These are phyloP conservation scores for Calonectria multiphialidica DNA, from an alignment of 2,329 filamentous ascomycete species.

Conservation along the genomic window DNA sequence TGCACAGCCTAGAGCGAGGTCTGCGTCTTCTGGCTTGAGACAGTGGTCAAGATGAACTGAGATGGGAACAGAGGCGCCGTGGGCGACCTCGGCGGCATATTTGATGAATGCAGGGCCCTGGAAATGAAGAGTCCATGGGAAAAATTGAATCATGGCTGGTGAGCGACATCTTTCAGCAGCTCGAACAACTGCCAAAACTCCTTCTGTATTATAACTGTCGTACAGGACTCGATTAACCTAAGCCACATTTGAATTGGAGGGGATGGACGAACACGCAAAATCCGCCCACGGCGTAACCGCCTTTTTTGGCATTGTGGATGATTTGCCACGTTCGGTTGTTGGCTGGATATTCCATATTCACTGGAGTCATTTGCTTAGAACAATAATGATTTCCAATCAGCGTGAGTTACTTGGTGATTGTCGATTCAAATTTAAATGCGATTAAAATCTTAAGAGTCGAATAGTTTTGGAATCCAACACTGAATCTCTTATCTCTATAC, in stretches of 20 bases:
- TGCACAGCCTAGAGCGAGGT: slow-evolving; percentile 3
- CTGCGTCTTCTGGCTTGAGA: slow-evolving; percentile 6
- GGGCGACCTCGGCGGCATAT: slow-evolving; percentile 7
- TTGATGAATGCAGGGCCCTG: slow-evolving; percentile 10
- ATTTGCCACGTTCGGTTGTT: slow-evolving; percentile 8
- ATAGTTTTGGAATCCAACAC: too few relatives aligned
- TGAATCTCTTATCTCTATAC: too few relatives aligned
- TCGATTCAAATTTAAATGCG: too few relatives aligned
- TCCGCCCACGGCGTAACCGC: slow-evolving; percentile 7
- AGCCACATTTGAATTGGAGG: background rate
- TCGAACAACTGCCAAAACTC: slow-evolving; percentile 3
- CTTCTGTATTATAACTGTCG: slow-evolving; percentile 5
- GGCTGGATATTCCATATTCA: background rate
- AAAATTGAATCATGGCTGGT: slow-evolving; percentile 13
- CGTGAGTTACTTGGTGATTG: too few relatives aligned
- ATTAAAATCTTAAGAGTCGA: too few relatives aligned
- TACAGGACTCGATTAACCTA: too few relatives aligned
- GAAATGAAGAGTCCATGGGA: slow-evolving; percentile 6
- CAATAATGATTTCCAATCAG: too few relatives aligned
- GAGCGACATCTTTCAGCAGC: slow-evolving; percentile 14
- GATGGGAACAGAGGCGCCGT: slow-evolving; percentile 5
- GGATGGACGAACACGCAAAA: background rate
- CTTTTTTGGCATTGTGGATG: slow-evolving; percentile 10
- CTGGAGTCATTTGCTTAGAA: too few relatives aligned
- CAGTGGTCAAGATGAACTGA: slow-evolving; percentile 12